Base-by-base conservation (phyloP, 2,329 filamentous ascomycete species). In the Colletotrichum tanaceti region DNA sequence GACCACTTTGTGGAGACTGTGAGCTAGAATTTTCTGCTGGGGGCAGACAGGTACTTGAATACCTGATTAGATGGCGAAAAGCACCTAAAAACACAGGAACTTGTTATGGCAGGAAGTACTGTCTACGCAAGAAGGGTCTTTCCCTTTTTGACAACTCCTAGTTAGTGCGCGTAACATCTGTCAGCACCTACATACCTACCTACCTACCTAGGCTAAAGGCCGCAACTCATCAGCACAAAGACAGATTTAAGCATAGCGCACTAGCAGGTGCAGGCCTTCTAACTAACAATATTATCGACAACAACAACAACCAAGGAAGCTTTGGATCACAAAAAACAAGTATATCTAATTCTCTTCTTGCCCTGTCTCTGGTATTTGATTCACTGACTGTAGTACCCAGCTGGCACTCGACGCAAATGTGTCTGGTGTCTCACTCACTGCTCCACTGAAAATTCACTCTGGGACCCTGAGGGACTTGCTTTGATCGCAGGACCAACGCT, bases 31-130 rank as follows among this genome's bases (percentile, higher is more conserved):
- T 38, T 49, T 49, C 43, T 46, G 22, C 49, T 24, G 57, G 63
- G 22, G 32, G 39, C 24, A 1, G 20, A 41, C 9, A 7, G 32
- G 13, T 14, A 18, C 20, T 6, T 13, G 7, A 18, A 16, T 47
- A 64, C 65, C 9, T 53, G 65, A 68, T 68, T 64, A 68, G 65
- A 64, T 64, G 65, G 22, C n/a, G 7, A 32, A 39, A 41, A n/a
- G 39, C 10, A 18, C 43, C 20, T 11, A n/a, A 3, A 18, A 5
- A 7, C 16, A 5, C 39, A 10, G 14, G 13, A 32, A 20, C 22
- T 53, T 35, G 35, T 6, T 10, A 5, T 5, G 3, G 20, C 10
- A 6, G 7, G n/a, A 53, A 32, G 60, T 63, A 58, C 49, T 9
- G 20, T 35, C 20, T 49, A 28, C 44, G 9, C 0, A 20, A 46